Evolutionary conservation across 192 early-diverging fungal genomes (phyloP), one percentile per base, ranked within the genome.

Genomic region (Rhizophagus clarus): DNA sequence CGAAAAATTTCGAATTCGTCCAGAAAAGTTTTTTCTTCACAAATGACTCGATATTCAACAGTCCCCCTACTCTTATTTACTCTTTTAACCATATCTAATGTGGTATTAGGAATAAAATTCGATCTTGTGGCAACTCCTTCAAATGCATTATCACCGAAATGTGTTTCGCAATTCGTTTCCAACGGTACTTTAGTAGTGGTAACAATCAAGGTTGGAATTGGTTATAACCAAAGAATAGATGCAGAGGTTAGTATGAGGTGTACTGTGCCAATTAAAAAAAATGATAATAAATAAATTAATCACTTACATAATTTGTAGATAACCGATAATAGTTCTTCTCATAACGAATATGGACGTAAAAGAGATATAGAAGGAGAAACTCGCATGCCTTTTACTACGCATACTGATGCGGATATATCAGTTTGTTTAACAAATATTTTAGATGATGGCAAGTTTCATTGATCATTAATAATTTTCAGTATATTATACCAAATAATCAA

Each of bases 371-470:
- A 87, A n/a, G 92, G 89, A 15, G 92, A 90, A 32, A 83, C 85
- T 62, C 91, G 92, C 67, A 89, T 91, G 74, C 88, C 90, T 22
- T 95, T 98, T 83, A 93, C 91, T 71, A 96, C 94, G 32, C 94
- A 95, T 82, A 88, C 88, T n/a, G 92, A 97, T 75, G 94, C 95
- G 20, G 90, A 94, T 80, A 87, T 98, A 24, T 84, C 91, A 42
- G 91, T 93, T 67, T 98, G 97, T 82, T 96, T 97, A 88, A 93
- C 92, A 37, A 94, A 95, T 82, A 81, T 85, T 28, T 84, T 95
- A 3, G 81, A 87, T 75, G 84, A 87, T 26, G 92, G 92, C 84
- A 88, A 84, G 42, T 61, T 49, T 26, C 20, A 28, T 5, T 32
- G 29, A 31, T 78, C 17, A 29, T 68, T 73, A 66, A 4, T 45